Base-by-base conservation (phyloP, 164 flowering plant species). In the Amborella trichopoda region DNA sequence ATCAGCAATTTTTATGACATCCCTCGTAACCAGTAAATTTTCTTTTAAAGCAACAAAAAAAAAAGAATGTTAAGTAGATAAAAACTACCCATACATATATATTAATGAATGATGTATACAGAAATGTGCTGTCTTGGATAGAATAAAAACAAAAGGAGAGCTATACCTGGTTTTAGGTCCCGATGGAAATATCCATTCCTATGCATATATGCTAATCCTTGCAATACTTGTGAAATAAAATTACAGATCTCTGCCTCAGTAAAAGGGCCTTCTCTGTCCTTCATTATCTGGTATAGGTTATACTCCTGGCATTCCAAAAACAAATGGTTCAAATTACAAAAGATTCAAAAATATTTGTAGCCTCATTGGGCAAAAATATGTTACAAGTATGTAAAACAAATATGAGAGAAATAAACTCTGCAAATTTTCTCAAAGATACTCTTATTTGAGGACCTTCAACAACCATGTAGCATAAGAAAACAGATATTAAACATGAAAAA, bases 1-100 rank as follows among this genome's bases (percentile, higher is more conserved):
- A 63, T 88, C 97, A 68, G 93, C 97, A 71, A 88, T 75, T 66
- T 88, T 88, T 43, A 88, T 76, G 18, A 65, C 41, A 26, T 75
- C 73, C 45, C 74, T 66, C 42, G 97, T 77, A 59, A 81, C 94
- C 67, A 88, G 68, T 66, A 88, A 65, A 52, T 88, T 88, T 69
- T 88, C 97, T 86, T 36, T 12, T n/a, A n/a, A n/a, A n/a, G 23
- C 17, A 12, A 23, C n/a, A 20, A 33, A 22, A 33, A 33, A 33
- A 3, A 11, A 17, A 33, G 11, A 32, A 32, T 33, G 37, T 33
- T 17, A 33, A 11, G 37, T 13, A 33, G 16, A 33, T 33, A 33
- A 13, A 33, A 11, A 33, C 16, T 33, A 33, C 37, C 12, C 37
- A 33, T 33, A 17, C 12, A 33, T 33, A 33, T 13, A 33, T 13